Evolutionary conservation across 164 flowering plant species (phyloP), one percentile per base, ranked within the genome.

Genomic region (Annona cherimola): DNA sequence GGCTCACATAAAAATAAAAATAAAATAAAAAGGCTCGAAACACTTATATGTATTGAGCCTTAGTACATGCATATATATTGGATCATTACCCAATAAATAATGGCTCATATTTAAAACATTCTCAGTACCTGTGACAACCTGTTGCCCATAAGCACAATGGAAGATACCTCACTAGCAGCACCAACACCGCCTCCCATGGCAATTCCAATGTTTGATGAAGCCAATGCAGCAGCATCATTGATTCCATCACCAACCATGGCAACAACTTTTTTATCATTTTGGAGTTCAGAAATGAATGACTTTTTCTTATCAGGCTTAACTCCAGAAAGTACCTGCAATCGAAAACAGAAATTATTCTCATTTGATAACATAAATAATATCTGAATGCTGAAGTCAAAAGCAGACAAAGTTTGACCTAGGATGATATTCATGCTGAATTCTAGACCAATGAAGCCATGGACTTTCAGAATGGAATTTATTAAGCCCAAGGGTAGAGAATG

Each of bases 181-280:
- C 95, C 97, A 78, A 88, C 97, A 74, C 97, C 93, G 11, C 89
- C 94, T 71, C 98, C 97, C 89, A 96, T 87, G 40, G 98, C 98
- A 76, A 96, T 75, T 74, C 98, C 99, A 72, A 96, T 73, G 79
- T 93, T 86, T 67, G 97, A 81, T 71, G 88, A 84, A 66, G 99
- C 99, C 80, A 96, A 83, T 50, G 99, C 99, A 75, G 99, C 99
- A 71, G 99, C 92, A 82, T 93, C 99, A 78, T 96, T 96, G 67
- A 96, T 90, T 74, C 99, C 99, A 86, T 96, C 99, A 54, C 99
- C 99, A 75, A 93, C 99, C 98, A 96, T 96, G 16, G 97, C 97
- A 63, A 96, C 95, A 73, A 88, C 76, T 40, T 84, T 89, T 55
- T 81, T 77, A 66, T 83, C 83, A 76, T 84, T 86, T 83, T 89